A percentile compares a stretch with the other conserved stretches of the same genome.
phyloP scores from a whole-genome alignment of 2,329 filamentous ascomycete species.

The Colletotrichum limetticola region DNA sequence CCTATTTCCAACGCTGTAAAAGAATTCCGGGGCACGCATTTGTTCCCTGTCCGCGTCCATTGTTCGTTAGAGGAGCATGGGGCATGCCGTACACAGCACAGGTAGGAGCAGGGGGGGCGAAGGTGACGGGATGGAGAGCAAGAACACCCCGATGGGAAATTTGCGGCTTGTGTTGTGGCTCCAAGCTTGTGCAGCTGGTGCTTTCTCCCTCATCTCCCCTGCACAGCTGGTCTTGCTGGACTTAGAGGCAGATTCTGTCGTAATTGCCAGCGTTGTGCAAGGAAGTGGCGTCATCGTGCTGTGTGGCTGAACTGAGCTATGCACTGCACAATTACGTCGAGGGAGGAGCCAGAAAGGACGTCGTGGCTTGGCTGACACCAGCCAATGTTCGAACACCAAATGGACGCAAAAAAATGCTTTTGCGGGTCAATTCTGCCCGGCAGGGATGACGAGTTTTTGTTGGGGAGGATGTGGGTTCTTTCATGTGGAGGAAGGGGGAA shows the following conservation, averaged over 20 bases:
- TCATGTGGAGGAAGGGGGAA: not conserved
- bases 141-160: constrained; percentile 4
- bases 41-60: not conserved
- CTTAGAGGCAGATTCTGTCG: not conserved
- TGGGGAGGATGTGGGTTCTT: constrained; percentile 27
- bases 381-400: not conserved
- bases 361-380: not conserved
- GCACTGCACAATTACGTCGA: constrained; percentile 32
- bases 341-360: not conserved
- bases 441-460: constrained; percentile 33
- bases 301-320: constrained; percentile 25
- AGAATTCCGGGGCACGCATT: not conserved
- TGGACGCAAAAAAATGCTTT: not conserved
- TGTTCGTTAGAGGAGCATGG: not conserved
- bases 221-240: not conserved
- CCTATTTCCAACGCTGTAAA: not conserved
- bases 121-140: not conserved
- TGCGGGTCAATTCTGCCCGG: constrained; percentile 28
- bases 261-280: constrained; percentile 24
- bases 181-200: not conserved
- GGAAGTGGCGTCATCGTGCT: constrained; percentile 28
- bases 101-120: not conserved
- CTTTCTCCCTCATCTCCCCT: not conserved
- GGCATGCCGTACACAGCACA: not conserved
- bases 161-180: not conserved